phyloP scores from a whole-genome alignment of 164 flowering plant species.

The Piper longum region DNA sequence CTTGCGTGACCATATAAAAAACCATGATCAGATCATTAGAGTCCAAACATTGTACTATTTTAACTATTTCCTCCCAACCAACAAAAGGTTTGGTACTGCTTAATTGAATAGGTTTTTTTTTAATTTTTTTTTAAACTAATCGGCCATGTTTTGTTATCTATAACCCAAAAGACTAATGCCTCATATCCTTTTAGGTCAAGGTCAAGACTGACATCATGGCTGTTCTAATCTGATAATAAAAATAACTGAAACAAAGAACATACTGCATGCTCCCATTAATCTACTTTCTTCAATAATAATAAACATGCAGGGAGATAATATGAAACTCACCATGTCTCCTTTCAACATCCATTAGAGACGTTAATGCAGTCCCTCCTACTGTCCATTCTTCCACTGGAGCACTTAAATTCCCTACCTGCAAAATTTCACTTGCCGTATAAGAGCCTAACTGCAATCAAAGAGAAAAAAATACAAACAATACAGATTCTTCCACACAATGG shows the following conservation, averaged over 20 bases:
- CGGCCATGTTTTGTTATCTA: too few relatives aligned
- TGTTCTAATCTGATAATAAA: not conserved
- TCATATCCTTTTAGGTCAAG: too few relatives aligned
- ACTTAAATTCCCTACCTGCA: constrained; percentile 81
- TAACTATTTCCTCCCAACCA: too few relatives aligned
- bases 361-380: constrained; percentile 92
- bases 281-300: not conserved
- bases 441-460: not conserved
- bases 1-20: too few relatives aligned
- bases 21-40: too few relatives aligned
- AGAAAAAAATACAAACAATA: not conserved
- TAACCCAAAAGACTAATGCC: too few relatives aligned
- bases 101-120: too few relatives aligned
- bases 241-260: not conserved
- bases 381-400: constrained; percentile 89
- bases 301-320: not conserved
- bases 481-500: too few relatives aligned
- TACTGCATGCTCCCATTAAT: not conserved
- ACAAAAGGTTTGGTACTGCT: too few relatives aligned
- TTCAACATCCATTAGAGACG: constrained; percentile 96
- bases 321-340: constrained; percentile 78
- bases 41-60: too few relatives aligned
- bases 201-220: too few relatives aligned
- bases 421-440: not conserved
- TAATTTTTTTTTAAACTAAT: too few relatives aligned